Conservation (phyloP, 1,139 yeast species). For the Hemisphaericaspora xylanilytica region DNA sequence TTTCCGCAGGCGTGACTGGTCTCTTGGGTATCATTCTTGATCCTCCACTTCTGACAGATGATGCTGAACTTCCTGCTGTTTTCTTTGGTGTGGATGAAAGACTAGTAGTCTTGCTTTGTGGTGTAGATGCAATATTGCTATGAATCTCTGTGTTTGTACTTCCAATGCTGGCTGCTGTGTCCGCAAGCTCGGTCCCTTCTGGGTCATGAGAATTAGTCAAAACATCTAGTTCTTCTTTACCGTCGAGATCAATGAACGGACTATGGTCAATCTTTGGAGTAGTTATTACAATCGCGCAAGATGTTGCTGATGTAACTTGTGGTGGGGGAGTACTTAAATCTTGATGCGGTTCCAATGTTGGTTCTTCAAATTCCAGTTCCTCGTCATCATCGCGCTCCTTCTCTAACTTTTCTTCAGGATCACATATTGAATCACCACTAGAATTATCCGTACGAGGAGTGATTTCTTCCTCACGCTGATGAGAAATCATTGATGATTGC, state of each 20-base stretch:
- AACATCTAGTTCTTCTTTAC: neutral
- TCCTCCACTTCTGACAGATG: neutral
- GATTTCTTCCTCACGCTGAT: conserved; percentile 1
- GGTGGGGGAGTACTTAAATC: neutral
- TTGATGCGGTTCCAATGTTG: neutral
- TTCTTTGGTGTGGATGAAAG: neutral
- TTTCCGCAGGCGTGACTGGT: conserved; percentile 29
- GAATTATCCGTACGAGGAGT: conserved; percentile 1
- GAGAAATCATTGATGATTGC: conserved; percentile 5
- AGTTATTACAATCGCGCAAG: conserved; percentile 21
- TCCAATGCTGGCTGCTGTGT: too few relatives aligned
- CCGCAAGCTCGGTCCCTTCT: too few relatives aligned
- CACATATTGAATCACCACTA: conserved; percentile 1
- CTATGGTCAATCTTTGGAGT: conserved; percentile 2
- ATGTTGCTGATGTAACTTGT: conserved; percentile 15
- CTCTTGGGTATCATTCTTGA: conserved; percentile 21
- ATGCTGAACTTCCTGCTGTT: neutral
- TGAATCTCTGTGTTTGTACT: neutral
- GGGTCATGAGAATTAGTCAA: neutral
- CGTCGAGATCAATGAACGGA: neutral
- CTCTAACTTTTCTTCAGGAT: neutral
- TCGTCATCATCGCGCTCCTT: neutral
- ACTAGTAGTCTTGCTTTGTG: neutral
- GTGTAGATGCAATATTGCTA: neutral
- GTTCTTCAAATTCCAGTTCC: neutral